A percentile compares a stretch with the other conserved stretches of the same genome.
Conservation (phyloP, 768 basidiomycete genomes). For the Tulasnella sp. region DNA sequence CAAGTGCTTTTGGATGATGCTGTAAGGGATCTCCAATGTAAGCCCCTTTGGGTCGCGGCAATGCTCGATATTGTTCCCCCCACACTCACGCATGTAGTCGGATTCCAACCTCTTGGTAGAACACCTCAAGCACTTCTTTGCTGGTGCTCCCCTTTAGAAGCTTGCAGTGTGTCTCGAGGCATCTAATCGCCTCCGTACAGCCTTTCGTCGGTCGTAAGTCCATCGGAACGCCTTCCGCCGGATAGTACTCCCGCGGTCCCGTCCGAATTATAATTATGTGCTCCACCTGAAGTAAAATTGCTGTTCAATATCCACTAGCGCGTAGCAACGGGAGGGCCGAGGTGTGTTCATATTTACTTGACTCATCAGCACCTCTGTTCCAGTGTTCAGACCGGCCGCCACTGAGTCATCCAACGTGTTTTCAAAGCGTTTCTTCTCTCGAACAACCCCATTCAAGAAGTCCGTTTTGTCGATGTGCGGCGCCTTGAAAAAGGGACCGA, state of each 20-base stretch:
- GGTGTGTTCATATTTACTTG: conserved; percentile 41
- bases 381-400: conserved; percentile 85
- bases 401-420: conserved; percentile 86
- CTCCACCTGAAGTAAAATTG: conserved; percentile 71
- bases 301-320: too few relatives aligned
- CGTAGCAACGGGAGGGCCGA: background rate
- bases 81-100: conserved; percentile 62
- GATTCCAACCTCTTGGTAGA: conserved; percentile 94
- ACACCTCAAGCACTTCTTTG: conserved; percentile 93
- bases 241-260: conserved; percentile 80
- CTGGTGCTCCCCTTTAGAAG: conserved; percentile 87
- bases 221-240: conserved; percentile 62
- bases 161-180: conserved; percentile 82
- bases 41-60: background rate
- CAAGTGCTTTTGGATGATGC: conserved; percentile 91
- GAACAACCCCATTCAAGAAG: conserved; percentile 82
- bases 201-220: conserved; percentile 81
- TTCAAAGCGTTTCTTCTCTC: conserved; percentile 96
- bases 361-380: conserved; percentile 90
- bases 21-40: conserved; percentile 24
- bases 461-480: conserved; percentile 86
- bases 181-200: conserved; percentile 80
- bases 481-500: conserved; percentile 42
- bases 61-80: background rate
- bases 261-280: conserved; percentile 81